A percentile compares a stretch with the other conserved stretches of the same genome.
Conservation (phyloP, 768 basidiomycete species). For the Hygrophoropsis aurantiaca region DNA sequence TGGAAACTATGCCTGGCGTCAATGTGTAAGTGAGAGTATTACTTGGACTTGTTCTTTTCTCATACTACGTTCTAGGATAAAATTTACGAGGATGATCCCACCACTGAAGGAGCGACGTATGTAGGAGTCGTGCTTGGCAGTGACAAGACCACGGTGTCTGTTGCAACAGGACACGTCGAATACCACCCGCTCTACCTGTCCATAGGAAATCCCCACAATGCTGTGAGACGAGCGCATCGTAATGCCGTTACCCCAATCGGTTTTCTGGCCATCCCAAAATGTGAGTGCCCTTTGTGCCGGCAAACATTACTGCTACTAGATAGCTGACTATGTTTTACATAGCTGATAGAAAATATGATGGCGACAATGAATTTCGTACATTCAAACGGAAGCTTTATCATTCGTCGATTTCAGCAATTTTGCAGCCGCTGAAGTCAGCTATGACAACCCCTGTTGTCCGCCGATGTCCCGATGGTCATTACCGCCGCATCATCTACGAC, state of each 20-base stretch:
- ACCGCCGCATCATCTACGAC: slow-evolving; percentile 23
- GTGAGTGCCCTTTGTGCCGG: too few relatives aligned
- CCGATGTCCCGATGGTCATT: slow-evolving; percentile 35
- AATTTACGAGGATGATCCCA: background rate
- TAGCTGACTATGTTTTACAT: too few relatives aligned
- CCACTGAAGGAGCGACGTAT: slow-evolving; percentile 11
- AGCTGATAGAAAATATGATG: slow-evolving; percentile 7
- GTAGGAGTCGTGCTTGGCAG: slow-evolving; percentile 18
- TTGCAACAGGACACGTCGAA: slow-evolving; percentile 17
- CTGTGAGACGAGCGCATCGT: slow-evolving; percentile 10
- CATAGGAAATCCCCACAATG: slow-evolving; percentile 12
- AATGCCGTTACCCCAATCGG: slow-evolving; percentile 1
- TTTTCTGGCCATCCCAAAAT: too few relatives aligned
- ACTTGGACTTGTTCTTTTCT: too few relatives aligned
- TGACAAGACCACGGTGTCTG: slow-evolving; percentile 23
- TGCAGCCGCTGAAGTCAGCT: slow-evolving; percentile 11
- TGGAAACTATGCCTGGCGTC: slow-evolving; percentile 40
- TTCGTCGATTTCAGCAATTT: slow-evolving; percentile 3
- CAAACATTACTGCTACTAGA: background rate
- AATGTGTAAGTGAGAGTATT: slow-evolving; percentile 22
- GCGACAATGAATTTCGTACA: slow-evolving; percentile 3
- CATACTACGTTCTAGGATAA: background rate
- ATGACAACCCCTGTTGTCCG: slow-evolving; percentile 22
- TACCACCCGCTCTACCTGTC: slow-evolving; percentile 18
- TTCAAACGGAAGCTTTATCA: background rate